Evolutionary conservation across 1,284 basidiomycete species (phyloP).

Genomic region (Amylostereum chailletii): DNA sequence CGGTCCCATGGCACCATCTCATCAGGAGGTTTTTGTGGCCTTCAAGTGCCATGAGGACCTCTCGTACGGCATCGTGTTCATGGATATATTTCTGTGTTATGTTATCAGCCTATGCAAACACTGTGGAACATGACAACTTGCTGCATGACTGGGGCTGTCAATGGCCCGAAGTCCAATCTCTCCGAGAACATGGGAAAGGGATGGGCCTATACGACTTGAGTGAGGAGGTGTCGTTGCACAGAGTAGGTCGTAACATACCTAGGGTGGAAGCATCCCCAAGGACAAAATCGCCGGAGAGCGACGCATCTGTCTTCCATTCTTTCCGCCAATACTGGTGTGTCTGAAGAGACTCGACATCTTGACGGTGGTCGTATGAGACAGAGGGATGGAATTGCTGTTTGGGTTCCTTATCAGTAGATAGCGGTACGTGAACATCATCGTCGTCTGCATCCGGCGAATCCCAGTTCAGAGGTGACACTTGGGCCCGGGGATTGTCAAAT

Average conservation of each 20-base stretch:
- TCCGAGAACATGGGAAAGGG: neutral
- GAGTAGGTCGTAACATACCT: conserved; percentile 27
- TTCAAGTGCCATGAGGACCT: conserved; percentile 65
- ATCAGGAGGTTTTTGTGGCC: conserved; percentile 57
- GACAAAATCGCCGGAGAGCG: conserved; percentile 38
- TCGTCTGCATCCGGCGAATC: neutral
- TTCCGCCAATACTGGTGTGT: conserved; percentile 62
- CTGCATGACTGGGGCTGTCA: neutral
- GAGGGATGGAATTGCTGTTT: neutral
- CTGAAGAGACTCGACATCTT: conserved; percentile 48
- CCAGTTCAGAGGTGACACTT: conserved; percentile 16
- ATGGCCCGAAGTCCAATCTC: neutral
- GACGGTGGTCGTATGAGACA: conserved; percentile 29
- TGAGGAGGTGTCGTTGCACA: neutral
- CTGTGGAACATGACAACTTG: neutral
- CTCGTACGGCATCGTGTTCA: conserved; percentile 67
- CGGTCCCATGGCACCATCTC: conserved; percentile 26
- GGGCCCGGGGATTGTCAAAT: conserved; percentile 37
- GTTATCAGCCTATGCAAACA: neutral
- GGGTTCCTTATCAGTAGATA: neutral
- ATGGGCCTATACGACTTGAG: neutral
- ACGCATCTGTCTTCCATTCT: conserved; percentile 43
- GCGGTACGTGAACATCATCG: neutral
- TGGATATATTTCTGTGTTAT: conserved; percentile 49
- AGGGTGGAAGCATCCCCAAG: conserved; percentile 62